Percentiles rank a stretch among this genome's conserved stretches.
Conservation (phyloP, 768 basidiomycete species). For the Cantharellus anzutake region DNA sequence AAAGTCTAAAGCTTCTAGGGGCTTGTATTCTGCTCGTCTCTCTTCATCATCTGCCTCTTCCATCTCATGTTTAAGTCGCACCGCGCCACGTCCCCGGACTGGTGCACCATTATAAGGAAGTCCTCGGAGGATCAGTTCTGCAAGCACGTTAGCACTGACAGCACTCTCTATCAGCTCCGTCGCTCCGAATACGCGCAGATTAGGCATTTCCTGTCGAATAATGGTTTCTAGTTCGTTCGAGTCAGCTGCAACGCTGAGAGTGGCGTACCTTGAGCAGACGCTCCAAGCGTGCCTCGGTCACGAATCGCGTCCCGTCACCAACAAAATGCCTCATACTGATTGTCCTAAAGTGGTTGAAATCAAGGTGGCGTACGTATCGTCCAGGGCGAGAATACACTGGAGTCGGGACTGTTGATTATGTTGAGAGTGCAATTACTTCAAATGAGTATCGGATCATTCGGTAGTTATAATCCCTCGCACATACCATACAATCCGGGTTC, state of each 20-base stretch:
- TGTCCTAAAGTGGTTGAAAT: conserved; percentile 94
- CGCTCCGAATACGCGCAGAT: conserved; percentile 77
- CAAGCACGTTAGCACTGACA: conserved; percentile 64
- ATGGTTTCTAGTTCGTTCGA: no score
- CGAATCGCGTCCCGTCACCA: conserved; percentile 83
- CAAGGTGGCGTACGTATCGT: conserved; percentile 67
- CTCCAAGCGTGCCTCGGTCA: conserved; percentile 73
- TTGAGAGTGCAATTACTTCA: background rate
- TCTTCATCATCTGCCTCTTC: conserved; percentile 34
- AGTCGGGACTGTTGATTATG: conserved; percentile 32
- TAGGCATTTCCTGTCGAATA: conserved; percentile 58
- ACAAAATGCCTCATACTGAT: conserved; percentile 83
- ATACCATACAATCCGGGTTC: conserved; percentile 57
- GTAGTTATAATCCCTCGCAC: conserved; percentile 9
- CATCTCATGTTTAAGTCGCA: conserved; percentile 38
- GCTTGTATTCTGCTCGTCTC: conserved; percentile 18
- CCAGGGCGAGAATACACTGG: conserved; percentile 55
- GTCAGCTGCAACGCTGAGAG: background rate
- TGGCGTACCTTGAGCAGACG: conserved; percentile 50
- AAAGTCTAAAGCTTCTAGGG: conserved; percentile 77
- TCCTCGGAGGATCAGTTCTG: conserved; percentile 67
- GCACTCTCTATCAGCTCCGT: conserved; percentile 98
- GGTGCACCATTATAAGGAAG: conserved; percentile 27
- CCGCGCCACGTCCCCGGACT: conserved; percentile 18
- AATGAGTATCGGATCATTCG: background rate